Evolutionary conservation across 2,329 filamentous ascomycete species (phyloP).

Genomic region (Penicillium frequentans): DNA sequence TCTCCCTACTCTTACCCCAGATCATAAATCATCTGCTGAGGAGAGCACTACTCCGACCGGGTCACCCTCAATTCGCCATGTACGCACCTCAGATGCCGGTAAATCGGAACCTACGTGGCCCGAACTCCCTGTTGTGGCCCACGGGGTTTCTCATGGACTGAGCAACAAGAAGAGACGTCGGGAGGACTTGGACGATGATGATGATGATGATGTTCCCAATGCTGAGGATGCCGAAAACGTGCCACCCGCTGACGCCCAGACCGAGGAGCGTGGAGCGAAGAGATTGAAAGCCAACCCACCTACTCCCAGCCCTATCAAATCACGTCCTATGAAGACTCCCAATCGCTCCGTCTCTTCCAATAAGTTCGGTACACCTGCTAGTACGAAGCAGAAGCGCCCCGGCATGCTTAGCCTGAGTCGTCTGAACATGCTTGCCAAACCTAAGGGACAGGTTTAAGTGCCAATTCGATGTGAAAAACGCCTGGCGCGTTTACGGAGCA

Average conservation of each 20-base stretch:
- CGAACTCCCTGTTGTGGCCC: constrained; percentile 36
- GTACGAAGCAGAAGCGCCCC: constrained; percentile 29
- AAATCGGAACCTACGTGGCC: constrained; percentile 22
- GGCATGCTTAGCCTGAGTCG: constrained; percentile 46
- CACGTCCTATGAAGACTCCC: constrained; percentile 32
- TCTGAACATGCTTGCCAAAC: constrained; percentile 49
- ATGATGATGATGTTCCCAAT: constrained; percentile 19
- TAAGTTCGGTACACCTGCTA: constrained; percentile 29
- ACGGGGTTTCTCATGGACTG: constrained; percentile 42
- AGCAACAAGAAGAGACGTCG: constrained; percentile 43
- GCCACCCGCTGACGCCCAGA: constrained; percentile 25
- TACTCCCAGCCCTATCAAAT: constrained; percentile 39
- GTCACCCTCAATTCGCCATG: constrained; percentile 42
- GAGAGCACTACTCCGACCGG: constrained; percentile 9
- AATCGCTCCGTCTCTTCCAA: constrained; percentile 23
- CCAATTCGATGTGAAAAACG: background rate
- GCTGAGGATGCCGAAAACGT: constrained; percentile 32
- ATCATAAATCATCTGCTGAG: constrained; percentile 22
- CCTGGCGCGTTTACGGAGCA: constrained; percentile 10
- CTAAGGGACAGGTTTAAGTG: constrained; percentile 40
- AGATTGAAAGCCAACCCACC: constrained; percentile 35
- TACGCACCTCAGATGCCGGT: constrained; percentile 34
- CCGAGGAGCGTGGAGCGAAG: constrained; percentile 35
- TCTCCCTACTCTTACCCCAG: constrained; percentile 40
- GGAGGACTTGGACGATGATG: constrained; percentile 28